Conservation (phyloP, 352 stramenopile species). For the Pythium aquatile region DNA sequence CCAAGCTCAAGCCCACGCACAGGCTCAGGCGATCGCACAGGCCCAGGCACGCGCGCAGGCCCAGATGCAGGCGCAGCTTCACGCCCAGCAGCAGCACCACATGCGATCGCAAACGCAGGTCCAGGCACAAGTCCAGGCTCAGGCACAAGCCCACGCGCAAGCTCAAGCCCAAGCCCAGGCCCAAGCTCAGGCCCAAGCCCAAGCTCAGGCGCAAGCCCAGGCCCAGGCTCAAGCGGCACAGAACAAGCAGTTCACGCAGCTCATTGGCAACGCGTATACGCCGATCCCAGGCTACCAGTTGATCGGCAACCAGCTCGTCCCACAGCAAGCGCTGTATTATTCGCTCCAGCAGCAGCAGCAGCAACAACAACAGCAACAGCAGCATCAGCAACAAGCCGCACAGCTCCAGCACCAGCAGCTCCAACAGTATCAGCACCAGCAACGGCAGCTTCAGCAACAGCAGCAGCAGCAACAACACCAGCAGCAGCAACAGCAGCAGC, state of each 20-base stretch:
- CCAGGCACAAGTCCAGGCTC: constrained; percentile 30
- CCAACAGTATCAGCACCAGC: constrained; percentile 46
- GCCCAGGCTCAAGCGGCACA: constrained; percentile 35
- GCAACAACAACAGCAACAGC: constrained; percentile 28
- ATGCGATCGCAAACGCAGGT: constrained; percentile 33
- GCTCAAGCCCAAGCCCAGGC: constrained; percentile 39
- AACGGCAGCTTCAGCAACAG: constrained; percentile 30
- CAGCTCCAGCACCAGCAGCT: constrained; percentile 36
- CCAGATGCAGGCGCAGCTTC: constrained; percentile 30
- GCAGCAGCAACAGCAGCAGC: constrained; percentile 57
- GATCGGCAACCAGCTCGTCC: constrained; percentile 59
- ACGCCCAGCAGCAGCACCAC: constrained; percentile 58
- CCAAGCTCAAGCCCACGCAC: constrained; percentile 47
- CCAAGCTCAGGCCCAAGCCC: constrained; percentile 30
- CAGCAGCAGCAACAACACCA: constrained; percentile 31
- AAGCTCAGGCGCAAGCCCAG: constrained; percentile 44
- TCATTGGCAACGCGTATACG: constrained; percentile 48
- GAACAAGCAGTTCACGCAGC: constrained; percentile 68
- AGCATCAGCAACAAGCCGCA: constrained; percentile 4
- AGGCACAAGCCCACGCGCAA: constrained; percentile 35
- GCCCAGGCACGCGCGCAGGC: constrained; percentile 28
- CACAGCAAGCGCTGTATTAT: constrained; percentile 62
- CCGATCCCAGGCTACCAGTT: constrained; percentile 62
- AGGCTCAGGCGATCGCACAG: constrained; percentile 54
- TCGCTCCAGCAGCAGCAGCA: constrained; percentile 35